Evolutionary conservation across 169 alveolate species (phyloP).

Genomic region (Plasmodium relictum): DNA sequence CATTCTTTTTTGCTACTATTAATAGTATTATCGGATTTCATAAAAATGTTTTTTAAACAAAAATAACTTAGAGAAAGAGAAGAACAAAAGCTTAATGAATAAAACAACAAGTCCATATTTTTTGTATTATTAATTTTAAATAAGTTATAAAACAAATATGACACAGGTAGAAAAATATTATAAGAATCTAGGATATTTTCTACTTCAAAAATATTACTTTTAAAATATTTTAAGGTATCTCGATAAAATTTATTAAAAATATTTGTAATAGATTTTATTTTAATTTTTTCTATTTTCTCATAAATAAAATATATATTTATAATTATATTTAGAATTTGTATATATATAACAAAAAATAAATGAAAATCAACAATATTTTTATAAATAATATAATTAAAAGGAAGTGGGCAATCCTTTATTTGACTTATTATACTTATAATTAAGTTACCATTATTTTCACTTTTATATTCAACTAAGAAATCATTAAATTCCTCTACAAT

Average conservation of each 20-base stretch:
- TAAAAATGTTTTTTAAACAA: constrained; percentile 19
- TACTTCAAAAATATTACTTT: constrained; percentile 15
- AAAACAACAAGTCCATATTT: constrained; percentile 6
- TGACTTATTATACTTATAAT: constrained; percentile 11
- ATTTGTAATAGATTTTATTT: not conserved
- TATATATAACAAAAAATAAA: constrained; percentile 31
- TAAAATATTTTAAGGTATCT: constrained; percentile 14
- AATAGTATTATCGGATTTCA: not conserved
- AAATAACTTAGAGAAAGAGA: constrained; percentile 24
- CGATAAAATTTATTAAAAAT: constrained; percentile 2
- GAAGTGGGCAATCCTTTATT: constrained; percentile 32
- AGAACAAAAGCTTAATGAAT: constrained; percentile 38
- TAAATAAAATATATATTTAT: constrained; percentile 3
- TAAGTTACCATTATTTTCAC: constrained; percentile 3
- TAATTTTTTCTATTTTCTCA: not conserved
- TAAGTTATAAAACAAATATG: constrained; percentile 51
- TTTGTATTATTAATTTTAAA: not conserved
- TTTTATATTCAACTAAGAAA: constrained; percentile 5
- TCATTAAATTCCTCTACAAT: not conserved
- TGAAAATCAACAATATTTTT: constrained; percentile 9
- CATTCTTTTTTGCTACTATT: not conserved
- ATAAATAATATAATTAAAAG: constrained; percentile 44
- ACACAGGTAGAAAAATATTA: constrained; percentile 30
- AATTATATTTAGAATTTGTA: constrained; percentile 27
- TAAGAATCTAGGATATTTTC: constrained; percentile 48